Percentiles rank a stretch among this genome's conserved stretches.
phyloP scores from a whole-genome alignment of 2,329 filamentous ascomycete genomes.

The Penicillium occitanis region DNA sequence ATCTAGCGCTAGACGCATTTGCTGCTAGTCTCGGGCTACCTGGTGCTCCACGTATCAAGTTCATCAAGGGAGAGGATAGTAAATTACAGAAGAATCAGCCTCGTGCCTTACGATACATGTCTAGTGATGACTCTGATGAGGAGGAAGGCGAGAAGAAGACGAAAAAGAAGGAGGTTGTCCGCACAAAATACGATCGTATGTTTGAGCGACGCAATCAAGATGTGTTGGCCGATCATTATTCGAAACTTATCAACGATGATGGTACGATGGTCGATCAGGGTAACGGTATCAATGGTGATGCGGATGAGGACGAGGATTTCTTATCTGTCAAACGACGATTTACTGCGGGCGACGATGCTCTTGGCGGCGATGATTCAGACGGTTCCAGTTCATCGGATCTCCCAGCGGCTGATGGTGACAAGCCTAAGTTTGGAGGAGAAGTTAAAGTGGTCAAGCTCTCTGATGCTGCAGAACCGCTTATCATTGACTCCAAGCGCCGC shows the following conservation, averaged over 20 bases:
- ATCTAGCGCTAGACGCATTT: slow-evolving; percentile 81
- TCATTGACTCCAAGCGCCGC: slow-evolving; percentile 91
- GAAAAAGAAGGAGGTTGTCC: slow-evolving; percentile 69
- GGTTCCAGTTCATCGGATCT: slow-evolving; percentile 27
- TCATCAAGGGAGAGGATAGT: slow-evolving; percentile 82
- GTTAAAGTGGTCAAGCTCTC: slow-evolving; percentile 53
- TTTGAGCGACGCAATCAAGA: slow-evolving; percentile 96
- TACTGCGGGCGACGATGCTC: slow-evolving; percentile 63
- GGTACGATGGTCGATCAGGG: slow-evolving; percentile 44
- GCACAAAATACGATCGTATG: slow-evolving; percentile 97
- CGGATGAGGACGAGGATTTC: slow-evolving; percentile 75
- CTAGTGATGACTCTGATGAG: slow-evolving; percentile 57
- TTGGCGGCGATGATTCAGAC: slow-evolving; percentile 38
- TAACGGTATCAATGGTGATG: slow-evolving; percentile 46
- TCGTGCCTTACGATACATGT: slow-evolving; percentile 59
- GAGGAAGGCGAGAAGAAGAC: slow-evolving; percentile 49
- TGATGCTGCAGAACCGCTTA: slow-evolving; percentile 62
- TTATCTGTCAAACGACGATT: slow-evolving; percentile 86
- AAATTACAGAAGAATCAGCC: slow-evolving; percentile 87
- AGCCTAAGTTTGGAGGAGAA: neutral
- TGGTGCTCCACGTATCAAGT: slow-evolving; percentile 89
- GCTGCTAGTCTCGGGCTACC: slow-evolving; percentile 83
- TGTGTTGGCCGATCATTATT: slow-evolving; percentile 89
- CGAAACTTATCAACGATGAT: slow-evolving; percentile 72
- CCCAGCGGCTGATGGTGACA: slow-evolving; percentile 32